These are phyloP conservation scores for Mortierella sp. DNA, from an alignment of 371 early-diverging fungal genomes.

Conservation along the genomic window DNA sequence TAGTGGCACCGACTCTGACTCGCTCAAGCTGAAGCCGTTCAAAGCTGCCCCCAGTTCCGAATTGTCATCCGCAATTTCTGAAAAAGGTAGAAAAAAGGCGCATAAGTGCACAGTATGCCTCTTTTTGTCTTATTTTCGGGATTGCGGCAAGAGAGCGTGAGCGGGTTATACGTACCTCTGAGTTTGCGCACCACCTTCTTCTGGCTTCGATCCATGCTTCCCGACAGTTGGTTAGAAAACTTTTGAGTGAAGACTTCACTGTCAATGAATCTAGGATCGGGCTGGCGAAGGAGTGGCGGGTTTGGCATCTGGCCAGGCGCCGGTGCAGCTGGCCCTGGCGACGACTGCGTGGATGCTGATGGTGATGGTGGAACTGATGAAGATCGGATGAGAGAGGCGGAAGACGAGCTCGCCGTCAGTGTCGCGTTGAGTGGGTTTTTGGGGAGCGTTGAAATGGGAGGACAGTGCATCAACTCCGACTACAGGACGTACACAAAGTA, in stretches of 20 bases:
- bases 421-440: constrained; percentile 68
- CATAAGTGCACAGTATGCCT: not conserved
- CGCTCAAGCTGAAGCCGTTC: constrained; percentile 93
- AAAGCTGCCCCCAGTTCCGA: constrained; percentile 93
- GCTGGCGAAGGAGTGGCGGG: constrained; percentile 43
- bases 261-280: constrained; percentile 79
- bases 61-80: constrained; percentile 76
- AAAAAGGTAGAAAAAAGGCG: not conserved
- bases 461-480: constrained; percentile 78
- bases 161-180: constrained; percentile 55
- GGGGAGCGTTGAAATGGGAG: constrained; percentile 70
- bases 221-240: constrained; percentile 68
- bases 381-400: constrained; percentile 29
- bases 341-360: constrained; percentile 50
- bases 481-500: too few species aligned
- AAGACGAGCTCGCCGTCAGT: constrained; percentile 40
- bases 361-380: constrained; percentile 55
- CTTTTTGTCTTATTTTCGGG: not conserved
- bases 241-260: constrained; percentile 76
- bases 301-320: constrained; percentile 14
- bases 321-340: constrained; percentile 53
- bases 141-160: not conserved
- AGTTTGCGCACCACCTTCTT: constrained; percentile 67
- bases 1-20: constrained; percentile 67
- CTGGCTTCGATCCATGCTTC: constrained; percentile 70